A percentile compares a stretch with the other conserved stretches of the same genome.
These are phyloP conservation scores for Umbelopsis vinacea DNA, from an alignment of 192 early-diverging fungal species.

Conservation along the genomic window DNA sequence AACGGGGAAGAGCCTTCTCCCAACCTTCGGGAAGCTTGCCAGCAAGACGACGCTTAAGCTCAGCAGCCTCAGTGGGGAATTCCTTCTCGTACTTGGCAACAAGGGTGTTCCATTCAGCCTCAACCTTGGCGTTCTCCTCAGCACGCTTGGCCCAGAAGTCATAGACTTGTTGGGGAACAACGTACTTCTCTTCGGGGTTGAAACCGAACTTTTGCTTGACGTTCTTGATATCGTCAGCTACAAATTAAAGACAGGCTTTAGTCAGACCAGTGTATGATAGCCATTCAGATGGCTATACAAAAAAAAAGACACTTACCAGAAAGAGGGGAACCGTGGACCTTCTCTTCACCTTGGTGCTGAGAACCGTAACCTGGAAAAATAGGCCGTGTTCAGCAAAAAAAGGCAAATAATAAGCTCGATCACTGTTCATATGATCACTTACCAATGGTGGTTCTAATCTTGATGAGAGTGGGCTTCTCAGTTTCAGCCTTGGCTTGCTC, in stretches of 20 bases:
- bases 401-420: no score
- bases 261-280: no score
- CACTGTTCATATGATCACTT: constrained; percentile 14
- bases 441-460: constrained; percentile 91
- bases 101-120: constrained; percentile 78
- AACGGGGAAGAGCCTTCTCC: constrained; percentile 74
- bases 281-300: no score
- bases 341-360: constrained; percentile 83
- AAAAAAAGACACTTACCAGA: constrained; percentile 47
- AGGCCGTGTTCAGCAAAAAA: background rate
- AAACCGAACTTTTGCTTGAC: constrained; percentile 88
- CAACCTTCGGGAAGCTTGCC: constrained; percentile 76
- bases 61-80: constrained; percentile 69
- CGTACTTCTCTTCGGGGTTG: constrained; percentile 72
- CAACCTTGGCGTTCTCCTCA: constrained; percentile 61
- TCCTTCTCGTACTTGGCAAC: constrained; percentile 69
- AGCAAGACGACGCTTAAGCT: constrained; percentile 76
- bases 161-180: constrained; percentile 72
- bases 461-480: constrained; percentile 89
- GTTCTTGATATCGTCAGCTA: constrained; percentile 74
- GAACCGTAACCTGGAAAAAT: constrained; percentile 68
- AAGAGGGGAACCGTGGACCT: constrained; percentile 90
- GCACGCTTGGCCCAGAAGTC: constrained; percentile 55
- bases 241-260: background rate
- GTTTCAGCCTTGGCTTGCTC: constrained; percentile 81